Base-by-base conservation (phyloP, 371 early-diverging fungal genomes). In the Mucor plumbeus region DNA sequence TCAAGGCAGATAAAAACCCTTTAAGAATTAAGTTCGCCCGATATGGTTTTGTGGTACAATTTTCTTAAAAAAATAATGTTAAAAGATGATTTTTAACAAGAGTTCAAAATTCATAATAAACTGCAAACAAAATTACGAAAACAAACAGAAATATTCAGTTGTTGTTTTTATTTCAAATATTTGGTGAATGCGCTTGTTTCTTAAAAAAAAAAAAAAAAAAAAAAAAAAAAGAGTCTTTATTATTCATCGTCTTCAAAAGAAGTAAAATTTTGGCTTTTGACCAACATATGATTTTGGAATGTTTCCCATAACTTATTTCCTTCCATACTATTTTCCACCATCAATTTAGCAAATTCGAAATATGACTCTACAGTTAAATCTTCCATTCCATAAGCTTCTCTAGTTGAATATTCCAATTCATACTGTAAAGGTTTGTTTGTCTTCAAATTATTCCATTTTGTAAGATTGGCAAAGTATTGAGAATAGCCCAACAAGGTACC, bases 341-440 rank as follows among this genome's bases (percentile, higher is more conserved):
- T 80, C 21, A 73, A 44, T 53, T 77, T 81, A 0, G 87, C 89
- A 13, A 89, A 65, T 19, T 73, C 68, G 44, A 84, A 64, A 53
- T 78, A 85, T n/a, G 82, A 79, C 8, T 73, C 59, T 2, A 82
- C 70, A 0, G 90, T 83, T 44, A 93, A 67, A 53, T 91, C 89
- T 39, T 75, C 61, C 71, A 93, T 68, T 1, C 82, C 82, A 70
- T 90, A 94, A 17, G 83, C 86, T 34, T 83, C 78, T n/a, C 71
- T 68, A 0, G 88, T 85, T 11, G 78, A 64, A 67, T 92, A 92
- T 64, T 90, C 91, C n/a, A 87, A 44, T 31, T 71, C 69, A 57
- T 77, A 77, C 26, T 76, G 70, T 19, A 78, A 40, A 17, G 67
- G 70, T 17, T 69, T 69, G 4, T 71, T 48, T 1, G 57, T 31